Percentiles rank a stretch among this genome's conserved stretches.
phyloP scores from a whole-genome alignment of 805 yeast genomes.

The Yarrowia hollandica region DNA sequence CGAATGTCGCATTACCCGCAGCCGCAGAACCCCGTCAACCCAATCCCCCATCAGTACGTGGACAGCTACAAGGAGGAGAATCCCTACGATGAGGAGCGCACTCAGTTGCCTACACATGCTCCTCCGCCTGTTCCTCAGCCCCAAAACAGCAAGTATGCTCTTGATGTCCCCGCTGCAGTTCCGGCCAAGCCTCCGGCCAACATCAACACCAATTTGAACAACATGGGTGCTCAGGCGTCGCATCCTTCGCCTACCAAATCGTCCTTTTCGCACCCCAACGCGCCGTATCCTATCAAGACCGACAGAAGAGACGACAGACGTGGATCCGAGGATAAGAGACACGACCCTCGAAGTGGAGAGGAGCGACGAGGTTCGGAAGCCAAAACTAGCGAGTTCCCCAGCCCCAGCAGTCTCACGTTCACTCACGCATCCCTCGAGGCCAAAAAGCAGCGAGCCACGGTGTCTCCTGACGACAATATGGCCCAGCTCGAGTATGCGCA shows the following conservation, averaged over 20 bases:
- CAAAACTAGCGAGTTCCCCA: slow-evolving; percentile 20
- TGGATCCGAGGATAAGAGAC: background rate
- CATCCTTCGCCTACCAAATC: slow-evolving; percentile 3
- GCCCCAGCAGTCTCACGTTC: slow-evolving; percentile 1
- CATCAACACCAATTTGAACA: background rate
- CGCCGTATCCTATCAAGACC: slow-evolving; percentile 13
- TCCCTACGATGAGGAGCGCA: slow-evolving; percentile 23
- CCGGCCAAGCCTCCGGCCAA: slow-evolving; percentile 6
- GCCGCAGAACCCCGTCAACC: slow-evolving; percentile 18
- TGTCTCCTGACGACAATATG: background rate
- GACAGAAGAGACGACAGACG: background rate
- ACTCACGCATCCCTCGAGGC: slow-evolving; percentile 7
- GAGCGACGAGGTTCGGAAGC: slow-evolving; percentile 12
- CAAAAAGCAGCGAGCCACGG: slow-evolving; percentile 21
- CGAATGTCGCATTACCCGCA: slow-evolving; percentile 28
- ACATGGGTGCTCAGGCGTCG: background rate
- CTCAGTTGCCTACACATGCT: slow-evolving; percentile 15
- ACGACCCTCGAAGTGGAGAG: background rate
- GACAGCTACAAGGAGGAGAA: slow-evolving; percentile 16
- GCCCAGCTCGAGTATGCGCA: slow-evolving; percentile 20
- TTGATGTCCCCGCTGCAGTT: slow-evolving; percentile 5
- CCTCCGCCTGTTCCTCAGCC: slow-evolving; percentile 20
- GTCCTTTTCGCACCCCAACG: slow-evolving; percentile 15
- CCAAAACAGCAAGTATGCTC: slow-evolving; percentile 2
- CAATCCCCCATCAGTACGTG: slow-evolving; percentile 23